Evolutionary conservation across 768 basidiomycete genomes (phyloP).

Genomic region (Suillus sp.): DNA sequence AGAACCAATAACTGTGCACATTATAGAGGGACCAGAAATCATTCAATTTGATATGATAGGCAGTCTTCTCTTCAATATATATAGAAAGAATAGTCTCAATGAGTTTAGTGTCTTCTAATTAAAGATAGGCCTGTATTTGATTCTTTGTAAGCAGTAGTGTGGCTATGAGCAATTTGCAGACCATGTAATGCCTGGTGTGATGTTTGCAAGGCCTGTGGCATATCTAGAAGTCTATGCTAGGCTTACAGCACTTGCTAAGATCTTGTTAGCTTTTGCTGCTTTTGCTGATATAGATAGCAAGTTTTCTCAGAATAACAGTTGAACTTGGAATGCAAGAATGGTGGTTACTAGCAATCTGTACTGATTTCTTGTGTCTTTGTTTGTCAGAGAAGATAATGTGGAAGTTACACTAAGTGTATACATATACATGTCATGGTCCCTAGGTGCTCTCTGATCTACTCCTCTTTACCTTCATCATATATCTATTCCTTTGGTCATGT

Average conservation of each 20-base stretch:
- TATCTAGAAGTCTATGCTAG: no score
- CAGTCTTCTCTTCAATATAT: background rate
- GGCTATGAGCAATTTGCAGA: no score
- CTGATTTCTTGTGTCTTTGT: background rate
- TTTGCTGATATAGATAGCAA: no score
- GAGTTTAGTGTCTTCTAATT: no score
- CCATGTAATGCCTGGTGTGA: no score
- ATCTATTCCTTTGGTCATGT: conserved; percentile 27
- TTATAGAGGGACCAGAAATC: background rate
- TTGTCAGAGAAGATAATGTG: background rate
- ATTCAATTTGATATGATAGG: background rate
- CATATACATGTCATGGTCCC: background rate
- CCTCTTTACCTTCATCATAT: conserved; percentile 12
- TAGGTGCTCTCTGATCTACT: background rate
- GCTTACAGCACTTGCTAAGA: no score
- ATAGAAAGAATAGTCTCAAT: no score
- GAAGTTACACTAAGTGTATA: background rate
- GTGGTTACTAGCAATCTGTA: no score
- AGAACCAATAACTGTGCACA: background rate
- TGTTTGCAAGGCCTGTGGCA: no score
- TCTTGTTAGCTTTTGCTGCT: no score
- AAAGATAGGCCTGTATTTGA: background rate
- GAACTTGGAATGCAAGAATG: no score
- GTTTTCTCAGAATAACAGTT: no score
- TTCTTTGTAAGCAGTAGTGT: background rate